Evolutionary conservation across 2,329 filamentous ascomycete genomes (phyloP), one percentile per base, ranked within the genome.

Genomic region (Juglanconis sp.): DNA sequence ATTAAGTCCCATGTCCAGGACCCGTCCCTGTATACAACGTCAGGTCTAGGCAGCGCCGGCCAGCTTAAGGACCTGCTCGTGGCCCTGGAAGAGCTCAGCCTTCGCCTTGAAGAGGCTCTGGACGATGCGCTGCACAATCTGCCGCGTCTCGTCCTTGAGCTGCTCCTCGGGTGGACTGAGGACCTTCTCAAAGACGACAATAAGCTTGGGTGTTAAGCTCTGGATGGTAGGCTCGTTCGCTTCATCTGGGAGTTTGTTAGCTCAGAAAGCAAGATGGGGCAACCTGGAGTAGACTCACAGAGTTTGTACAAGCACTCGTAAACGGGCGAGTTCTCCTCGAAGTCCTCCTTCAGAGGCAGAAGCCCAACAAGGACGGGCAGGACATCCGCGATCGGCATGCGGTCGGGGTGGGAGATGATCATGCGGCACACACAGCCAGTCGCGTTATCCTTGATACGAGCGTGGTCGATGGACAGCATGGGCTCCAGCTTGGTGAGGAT

Each of bases 251-350:
- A 17, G 48, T 30, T 10, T 3, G 36, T 63, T 67, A 65, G 61
- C 3, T 61, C 44, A 34, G 53, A 10, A 2, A 5, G 2, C 15
- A 32, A 36, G 3, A 24, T 34, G 11, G 48, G 17, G 9, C 15
- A 11, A 6, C 11, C 6, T 9, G 44, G 30, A 30, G 15, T 3
- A 31, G 38, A 84, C 87, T 80, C 81, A 89, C 86, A 97, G 65
- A 98, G 84, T 75, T 90, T 87, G 74, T 91, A 88, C 69, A 99
- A 88, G 85, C 93, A 96, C 73, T 89, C 85, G 78, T 89, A 99
- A 62, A 98, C 87, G 8, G 95, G 92, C 69, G 91, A 91, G 77
- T 99, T 98, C 84, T 98, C 95, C 76, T 97, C 92, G 69, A 86
- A 98, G 74, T 98, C 95, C 72, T 96, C 93, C 74, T 90, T 91